Base-by-base conservation (phyloP, 106 monocot genomes). In the Allium sativum region DNA sequence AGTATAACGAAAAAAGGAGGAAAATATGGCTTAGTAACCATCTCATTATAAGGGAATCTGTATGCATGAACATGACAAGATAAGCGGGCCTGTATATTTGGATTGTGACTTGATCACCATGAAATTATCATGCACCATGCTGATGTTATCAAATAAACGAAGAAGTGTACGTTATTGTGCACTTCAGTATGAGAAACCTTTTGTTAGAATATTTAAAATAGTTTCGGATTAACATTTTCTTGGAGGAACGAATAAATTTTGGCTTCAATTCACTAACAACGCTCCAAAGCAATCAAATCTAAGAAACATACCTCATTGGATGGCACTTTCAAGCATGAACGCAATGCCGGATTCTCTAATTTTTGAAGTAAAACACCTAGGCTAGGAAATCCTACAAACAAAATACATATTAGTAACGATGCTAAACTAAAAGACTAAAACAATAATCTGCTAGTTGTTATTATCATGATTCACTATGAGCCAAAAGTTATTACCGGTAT, bases 331-430 rank as follows among this genome's bases (percentile, higher is more conserved):
- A 95, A 72, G 77, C 90, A 90, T 62, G 82, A 62, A 42, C 90
- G 81, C 53, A 95, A 65, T 64, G 90, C 90, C 65, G 90, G 86
- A 65, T 95, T 95, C 73, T 95, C 95, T 74, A 95, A 77, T 55
- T 95, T 95, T 57, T 95, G 95, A 71, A 95, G 95, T 61, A 95
- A 76, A 50, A 95, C 95, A 17, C 95, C 95, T 59, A 95, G 78
- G 62, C 72, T 86, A 73, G 95, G 95, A 82, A 95, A 95, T 55
- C 95, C 95, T 95, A 55, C 14, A 65, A 16, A 19, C 45, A 52
- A 68, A 14, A 56, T 48, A 31, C 31, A 31, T 31, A 31, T n/a
- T n/a, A 31, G 5, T 31, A 31, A 31, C 5, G 31, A 31, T 31
- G 15, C 48, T 50, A 50, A 11, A 50, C 48, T 50, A 50, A 50